Percentiles rank a stretch among this genome's conserved stretches.
Evolutionary conservation across 2,329 filamentous ascomycete species (phyloP).

Genomic region (Penicillium sp.): DNA sequence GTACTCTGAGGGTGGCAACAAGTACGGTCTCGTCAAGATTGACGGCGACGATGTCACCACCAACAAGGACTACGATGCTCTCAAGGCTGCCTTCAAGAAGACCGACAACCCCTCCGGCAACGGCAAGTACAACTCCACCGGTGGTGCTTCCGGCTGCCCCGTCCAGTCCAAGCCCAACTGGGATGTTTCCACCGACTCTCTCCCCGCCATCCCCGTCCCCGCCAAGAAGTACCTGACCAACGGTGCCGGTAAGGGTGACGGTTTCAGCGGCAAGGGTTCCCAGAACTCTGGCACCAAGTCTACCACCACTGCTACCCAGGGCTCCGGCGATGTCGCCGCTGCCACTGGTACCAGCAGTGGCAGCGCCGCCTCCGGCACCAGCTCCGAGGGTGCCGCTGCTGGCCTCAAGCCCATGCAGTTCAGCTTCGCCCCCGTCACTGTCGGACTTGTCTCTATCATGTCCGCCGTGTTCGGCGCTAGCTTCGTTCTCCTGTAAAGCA

Average conservation of each 20-base stretch:
- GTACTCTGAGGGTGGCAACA: conserved; percentile 81
- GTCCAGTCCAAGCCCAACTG: conserved; percentile 54
- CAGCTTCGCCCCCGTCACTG: conserved; percentile 52
- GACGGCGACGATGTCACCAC: conserved; percentile 57
- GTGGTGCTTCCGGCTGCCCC: conserved; percentile 58
- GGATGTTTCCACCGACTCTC: conserved; percentile 55
- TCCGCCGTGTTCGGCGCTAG: conserved; percentile 58
- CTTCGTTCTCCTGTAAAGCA: conserved; percentile 35
- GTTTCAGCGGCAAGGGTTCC: conserved; percentile 58
- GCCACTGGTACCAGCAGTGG: conserved; percentile 34
- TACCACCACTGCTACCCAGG: conserved; percentile 52
- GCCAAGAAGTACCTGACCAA: conserved; percentile 59
- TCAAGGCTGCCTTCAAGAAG: conserved; percentile 54
- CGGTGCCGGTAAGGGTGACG: conserved; percentile 60
- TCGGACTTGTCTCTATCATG: conserved; percentile 53
- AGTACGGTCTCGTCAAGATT: conserved; percentile 78
- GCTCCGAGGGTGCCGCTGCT: not conserved
- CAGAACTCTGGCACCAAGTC: conserved; percentile 57
- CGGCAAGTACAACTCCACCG: conserved; percentile 61
- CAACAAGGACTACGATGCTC: conserved; percentile 62
- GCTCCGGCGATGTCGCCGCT: conserved; percentile 45
- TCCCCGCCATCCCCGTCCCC: conserved; percentile 59
- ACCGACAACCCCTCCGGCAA: conserved; percentile 57
- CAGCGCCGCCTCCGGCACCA: conserved; percentile 47
- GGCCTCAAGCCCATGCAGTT: not conserved